Evolutionary conservation across 352 stramenopile species (phyloP), one percentile per base, ranked within the genome.

Genomic region (Pelagophyceae sp.): DNA sequence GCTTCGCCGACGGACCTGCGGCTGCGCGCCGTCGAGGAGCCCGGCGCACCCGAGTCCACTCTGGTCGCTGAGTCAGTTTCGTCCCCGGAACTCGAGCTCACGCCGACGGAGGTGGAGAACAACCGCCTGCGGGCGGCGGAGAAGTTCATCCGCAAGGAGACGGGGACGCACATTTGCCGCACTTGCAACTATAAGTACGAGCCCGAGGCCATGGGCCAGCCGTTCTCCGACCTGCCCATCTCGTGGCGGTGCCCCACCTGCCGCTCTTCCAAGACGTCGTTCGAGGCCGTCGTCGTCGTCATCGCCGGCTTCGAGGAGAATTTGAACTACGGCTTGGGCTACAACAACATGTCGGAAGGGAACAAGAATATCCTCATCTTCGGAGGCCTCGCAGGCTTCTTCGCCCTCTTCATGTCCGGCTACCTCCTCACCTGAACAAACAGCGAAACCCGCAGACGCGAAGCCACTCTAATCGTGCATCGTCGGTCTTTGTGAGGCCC

Each of bases 251-350:
- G 86, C 78, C 86, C 86, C 32, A 87, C 85, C 2, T 91, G 86
- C 76, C 80, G 85, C 38, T 83, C 84, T 0, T 83, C 77, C 31
- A 90, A 90, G 80, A 85, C 89, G 78, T 81, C 77, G 33, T 90
- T 90, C 78, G 51, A 74, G 38, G 84, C 88, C 72, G 78, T 88
- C 25, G 83, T 87, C 1, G 82, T 88, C 76, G 83, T 85, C 72
- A 90, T 90, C 85, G 84, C 86, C 31, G 86, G 86, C 72, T 90
- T 90, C 74, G 86, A 86, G 70, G 86, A 90, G 38, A 90, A 90
- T 76, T 85, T 90, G 80, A 84, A 84, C 45, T 90, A 89, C 81
- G 86, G 86, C 77, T 88, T 90, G 60, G 86, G 86, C 75, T 84
- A 80, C 1, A 90, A 90, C 64, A 78, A 80, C 20, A 87, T 88